Evolutionary conservation across 1,284 basidiomycete genomes (phyloP), one percentile per base, ranked within the genome.

Genomic region (Taiwanofungus camphoratus): DNA sequence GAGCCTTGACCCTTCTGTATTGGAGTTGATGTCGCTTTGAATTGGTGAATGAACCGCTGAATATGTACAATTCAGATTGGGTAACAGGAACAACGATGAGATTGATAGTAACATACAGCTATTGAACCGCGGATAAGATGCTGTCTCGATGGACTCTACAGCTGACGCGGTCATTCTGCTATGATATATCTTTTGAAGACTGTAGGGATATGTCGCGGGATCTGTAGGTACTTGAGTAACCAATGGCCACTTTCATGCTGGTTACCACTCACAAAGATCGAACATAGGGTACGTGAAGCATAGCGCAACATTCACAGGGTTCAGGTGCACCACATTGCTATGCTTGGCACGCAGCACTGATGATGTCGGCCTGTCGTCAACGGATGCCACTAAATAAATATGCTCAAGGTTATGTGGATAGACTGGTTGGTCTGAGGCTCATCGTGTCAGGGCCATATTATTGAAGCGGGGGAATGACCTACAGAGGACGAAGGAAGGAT

Each of bases 401-500:
- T 13, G 8, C 7, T 27, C 7, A 12, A 45, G 37, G 27, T 45
- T 45, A 22, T 38, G 26, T 5, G 45, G 45, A 42, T 46, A 46
- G 22, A 42, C 23, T 9, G 45, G 26, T 4, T 33, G 15, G 33
- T 46, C 45, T 42, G 15, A 7, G 11, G 5, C 23, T 15, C 5
- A 27, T 13, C 31, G 4, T 5, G 26, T 39, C 22, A 27, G 37
- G 12, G 13, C 7, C 37, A 6, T 22, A 16, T 18, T 9, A 22
- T 6, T 15, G n/a, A 32, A 13, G 15, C 13, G 7, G 23, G n/a
- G 8, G 36, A 33, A 3, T 27, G 36, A 46, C 52, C 38, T 19
- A 53, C 54, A 55, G 15, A 53, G 51, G 26, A 51, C 35, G 37
- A 56, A 46, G 20, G 39, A 39, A 3, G 52, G 52, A 39, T 54